phyloP scores from a whole-genome alignment of 1,284 basidiomycete genomes.

The Trametes hirsuta region DNA sequence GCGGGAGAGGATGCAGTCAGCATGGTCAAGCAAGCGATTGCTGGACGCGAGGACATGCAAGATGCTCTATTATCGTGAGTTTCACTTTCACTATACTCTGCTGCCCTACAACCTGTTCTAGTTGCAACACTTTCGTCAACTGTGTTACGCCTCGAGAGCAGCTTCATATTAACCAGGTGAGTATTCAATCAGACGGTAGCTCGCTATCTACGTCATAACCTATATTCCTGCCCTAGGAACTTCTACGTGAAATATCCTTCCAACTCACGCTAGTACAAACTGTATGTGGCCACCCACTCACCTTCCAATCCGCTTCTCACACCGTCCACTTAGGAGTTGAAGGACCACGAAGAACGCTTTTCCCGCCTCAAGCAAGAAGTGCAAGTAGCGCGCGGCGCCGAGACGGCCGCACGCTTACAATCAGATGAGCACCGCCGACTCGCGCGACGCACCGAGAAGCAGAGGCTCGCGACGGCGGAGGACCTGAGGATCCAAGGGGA shows the following conservation, averaged over 20 bases:
- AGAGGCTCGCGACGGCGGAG: not conserved
- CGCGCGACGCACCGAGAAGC: conserved; percentile 5
- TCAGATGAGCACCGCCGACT: conserved; percentile 4
- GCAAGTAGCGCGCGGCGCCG: not conserved
- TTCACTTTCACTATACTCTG: too few species aligned
- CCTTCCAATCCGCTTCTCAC: not conserved
- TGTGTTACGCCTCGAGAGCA: conserved; percentile 20
- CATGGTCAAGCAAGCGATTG: conserved; percentile 14
- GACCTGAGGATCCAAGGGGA: conserved; percentile 4
- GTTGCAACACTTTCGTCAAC: conserved; percentile 26
- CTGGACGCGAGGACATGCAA: conserved; percentile 9
- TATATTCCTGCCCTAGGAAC: conserved; percentile 1
- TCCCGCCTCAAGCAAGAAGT: conserved; percentile 6
- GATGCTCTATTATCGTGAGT: conserved; percentile 18
- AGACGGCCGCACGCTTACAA: conserved; percentile 1
- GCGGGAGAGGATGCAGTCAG: conserved; percentile 14
- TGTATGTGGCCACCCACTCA: not conserved
- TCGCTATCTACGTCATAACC: not conserved
- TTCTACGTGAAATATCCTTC: conserved; percentile 17
- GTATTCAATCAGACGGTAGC: not conserved
- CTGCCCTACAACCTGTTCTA: not conserved
- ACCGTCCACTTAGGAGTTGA: conserved; percentile 6
- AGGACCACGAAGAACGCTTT: conserved; percentile 2
- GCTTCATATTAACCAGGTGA: conserved; percentile 18
- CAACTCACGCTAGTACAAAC: conserved; percentile 20